Percentiles rank a stretch among this genome's conserved stretches.
Conservation (phyloP, 495 filamentous ascomycete genomes). For the Penicillium psychrofluorescens region DNA sequence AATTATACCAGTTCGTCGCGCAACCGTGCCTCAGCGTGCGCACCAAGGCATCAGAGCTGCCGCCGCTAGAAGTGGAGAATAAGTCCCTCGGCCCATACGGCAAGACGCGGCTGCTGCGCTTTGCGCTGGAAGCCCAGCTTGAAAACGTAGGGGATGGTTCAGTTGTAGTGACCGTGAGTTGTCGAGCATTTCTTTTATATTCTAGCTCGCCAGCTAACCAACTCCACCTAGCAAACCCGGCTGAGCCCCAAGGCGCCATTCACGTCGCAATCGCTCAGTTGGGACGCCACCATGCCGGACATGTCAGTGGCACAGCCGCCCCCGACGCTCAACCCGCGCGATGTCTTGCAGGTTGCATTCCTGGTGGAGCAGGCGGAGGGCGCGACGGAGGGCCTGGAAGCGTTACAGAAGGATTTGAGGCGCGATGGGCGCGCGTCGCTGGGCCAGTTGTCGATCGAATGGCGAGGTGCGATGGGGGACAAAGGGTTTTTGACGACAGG, state of each 20-base stretch:
- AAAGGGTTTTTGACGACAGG: conserved; percentile 81
- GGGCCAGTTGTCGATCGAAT: conserved; percentile 78
- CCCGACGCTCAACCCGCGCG: conserved; percentile 72
- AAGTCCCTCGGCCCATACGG: conserved; percentile 39
- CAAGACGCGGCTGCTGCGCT: conserved; percentile 37
- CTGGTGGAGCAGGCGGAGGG: conserved; percentile 62
- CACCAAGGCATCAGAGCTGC: conserved; percentile 70
- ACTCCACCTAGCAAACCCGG: conserved; percentile 35
- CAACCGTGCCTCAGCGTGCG: conserved; percentile 82
- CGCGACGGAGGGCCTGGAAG: conserved; percentile 39
- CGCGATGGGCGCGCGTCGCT: conserved; percentile 59
- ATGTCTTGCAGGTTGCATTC: conserved; percentile 90
- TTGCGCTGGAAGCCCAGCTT: conserved; percentile 81
- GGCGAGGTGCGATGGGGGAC: conserved; percentile 87
- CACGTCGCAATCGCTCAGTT: conserved; percentile 50
- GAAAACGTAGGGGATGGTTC: conserved; percentile 71
- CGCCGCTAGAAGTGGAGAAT: conserved; percentile 34
- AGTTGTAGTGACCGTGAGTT: conserved; percentile 34
- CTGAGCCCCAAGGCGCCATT: conserved; percentile 50
- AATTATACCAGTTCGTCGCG: conserved; percentile 94
- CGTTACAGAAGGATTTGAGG: conserved; percentile 41
- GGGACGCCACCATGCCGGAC: conserved; percentile 37
- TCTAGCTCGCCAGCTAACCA: conserved; percentile 2
- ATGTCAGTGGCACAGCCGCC: conserved; percentile 20
- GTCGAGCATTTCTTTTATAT: not conserved